These are phyloP conservation scores for Eucalyptus curtisii DNA, from an alignment of 345 rosid genomes.

Conservation along the genomic window DNA sequence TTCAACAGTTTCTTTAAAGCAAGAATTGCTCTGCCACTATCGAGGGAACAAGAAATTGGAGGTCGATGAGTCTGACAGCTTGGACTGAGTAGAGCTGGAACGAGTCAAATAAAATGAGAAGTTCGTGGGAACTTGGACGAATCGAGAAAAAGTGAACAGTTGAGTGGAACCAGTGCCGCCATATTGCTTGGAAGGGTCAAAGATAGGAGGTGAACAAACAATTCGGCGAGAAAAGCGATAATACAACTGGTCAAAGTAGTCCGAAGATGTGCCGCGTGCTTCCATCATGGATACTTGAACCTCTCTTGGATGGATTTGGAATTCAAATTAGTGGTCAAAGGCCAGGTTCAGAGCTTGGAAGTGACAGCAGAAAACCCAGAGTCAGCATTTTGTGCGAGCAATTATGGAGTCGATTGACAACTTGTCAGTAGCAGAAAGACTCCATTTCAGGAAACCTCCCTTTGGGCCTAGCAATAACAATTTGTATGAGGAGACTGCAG, in stretches of 20 bases:
- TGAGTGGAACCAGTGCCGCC: background rate
- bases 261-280: background rate
- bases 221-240: background rate
- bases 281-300: background rate
- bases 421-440: background rate
- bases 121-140: background rate
- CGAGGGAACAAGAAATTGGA: background rate
- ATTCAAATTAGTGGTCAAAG: background rate
- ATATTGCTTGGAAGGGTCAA: background rate
- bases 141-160: background rate
- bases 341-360: background rate
- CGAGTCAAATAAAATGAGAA: background rate
- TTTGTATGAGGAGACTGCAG: too few relatives aligned
- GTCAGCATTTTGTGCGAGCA: background rate
- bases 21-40: background rate
- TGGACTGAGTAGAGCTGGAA: background rate
- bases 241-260: background rate
- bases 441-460: too few relatives aligned
- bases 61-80: background rate
- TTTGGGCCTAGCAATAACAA: too few relatives aligned
- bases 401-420: background rate
- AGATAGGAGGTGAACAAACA: background rate
- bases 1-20: background rate
- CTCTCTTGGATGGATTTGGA: background rate
- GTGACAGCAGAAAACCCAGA: background rate